Evolutionary conservation across 1,284 basidiomycete genomes (phyloP).

Genomic region (Singerocomus inundabilis): DNA sequence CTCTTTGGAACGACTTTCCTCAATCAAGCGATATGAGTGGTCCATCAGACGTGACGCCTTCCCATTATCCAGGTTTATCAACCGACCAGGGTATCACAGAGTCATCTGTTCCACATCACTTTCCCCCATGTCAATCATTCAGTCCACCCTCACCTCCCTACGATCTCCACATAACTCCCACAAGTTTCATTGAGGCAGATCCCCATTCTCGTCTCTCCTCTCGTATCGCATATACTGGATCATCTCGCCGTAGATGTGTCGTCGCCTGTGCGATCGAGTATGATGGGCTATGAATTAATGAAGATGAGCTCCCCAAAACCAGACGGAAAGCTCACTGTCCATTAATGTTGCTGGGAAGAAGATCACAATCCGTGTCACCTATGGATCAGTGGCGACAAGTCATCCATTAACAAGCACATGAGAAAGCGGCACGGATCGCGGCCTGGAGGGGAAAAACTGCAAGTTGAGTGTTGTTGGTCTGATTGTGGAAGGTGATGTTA

Average conservation of each 20-base stretch:
- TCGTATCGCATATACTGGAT: not conserved
- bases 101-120: not conserved
- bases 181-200: not conserved
- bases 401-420: constrained; percentile 17
- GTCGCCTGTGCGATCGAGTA: constrained; percentile 9
- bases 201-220: not conserved
- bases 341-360: constrained; percentile 14
- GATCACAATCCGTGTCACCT: constrained; percentile 9
- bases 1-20: not conserved
- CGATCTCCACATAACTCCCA: too few species aligned
- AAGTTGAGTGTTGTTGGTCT: constrained; percentile 13
- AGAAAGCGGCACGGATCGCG: constrained; percentile 20
- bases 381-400: constrained; percentile 21
- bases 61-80: not conserved
- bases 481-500: constrained; percentile 13
- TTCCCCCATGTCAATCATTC: not conserved
- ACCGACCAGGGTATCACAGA: not conserved
- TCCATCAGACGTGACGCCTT: not conserved
- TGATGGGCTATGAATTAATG: constrained; percentile 9
- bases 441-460: constrained; percentile 15
- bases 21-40: not conserved
- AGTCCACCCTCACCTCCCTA: not conserved
- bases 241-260: not conserved
- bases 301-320: constrained; percentile 14
- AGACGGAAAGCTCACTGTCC: constrained; percentile 6